Evolutionary conservation across 1,284 basidiomycete species (phyloP), one percentile per base, ranked within the genome.

Genomic region (Boletus mariae): DNA sequence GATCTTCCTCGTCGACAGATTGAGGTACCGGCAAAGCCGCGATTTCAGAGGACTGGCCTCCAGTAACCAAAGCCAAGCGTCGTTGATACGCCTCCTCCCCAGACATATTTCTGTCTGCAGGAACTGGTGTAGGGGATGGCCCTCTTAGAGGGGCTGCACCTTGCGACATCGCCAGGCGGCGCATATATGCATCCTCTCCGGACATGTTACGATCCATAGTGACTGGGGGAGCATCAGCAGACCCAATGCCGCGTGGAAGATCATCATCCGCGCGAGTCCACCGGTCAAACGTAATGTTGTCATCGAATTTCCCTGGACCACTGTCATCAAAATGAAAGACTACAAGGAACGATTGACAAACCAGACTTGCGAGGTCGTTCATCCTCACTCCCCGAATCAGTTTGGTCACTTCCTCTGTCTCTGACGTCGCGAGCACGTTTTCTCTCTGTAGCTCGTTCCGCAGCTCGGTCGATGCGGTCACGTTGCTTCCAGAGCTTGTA

Each of bases 401-500:
- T 85, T 62, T 85, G 83, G 55, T 78, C 80, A 60, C 80, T 83
- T 51, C 80, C 80, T 53, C 84, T 73, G 20, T 71, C 68, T 43
- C 37, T 66, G 43, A 53, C 72, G 69, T 53, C 88, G 72, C 66
- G 89, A 83, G 55, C 81, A 72, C 52, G 84, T 80, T 61, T 83
- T 78, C 57, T 76, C 64, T 82, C 76, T 57, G 85, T 82, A 9
- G 77, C 80, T 4, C 84, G 66, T 26, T 84, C 78, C 53, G 85
- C 80, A 6, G 84, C 77, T 31, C 82, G 74, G 58, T 90, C 87
- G 46, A 87, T 87, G 34, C 80, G 79, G 29, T 90, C 87, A 52
- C 81, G 82, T 58, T 83, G 80, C 58, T 85, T 86, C 82, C 83
- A 91, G 11, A 81, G 62, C 63, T 91, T 92, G 74, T 84, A 91